Evolutionary conservation across 495 filamentous ascomycete genomes (phyloP), one percentile per base, ranked within the genome.

Genomic region (Chaetomidium leptoderma): DNA sequence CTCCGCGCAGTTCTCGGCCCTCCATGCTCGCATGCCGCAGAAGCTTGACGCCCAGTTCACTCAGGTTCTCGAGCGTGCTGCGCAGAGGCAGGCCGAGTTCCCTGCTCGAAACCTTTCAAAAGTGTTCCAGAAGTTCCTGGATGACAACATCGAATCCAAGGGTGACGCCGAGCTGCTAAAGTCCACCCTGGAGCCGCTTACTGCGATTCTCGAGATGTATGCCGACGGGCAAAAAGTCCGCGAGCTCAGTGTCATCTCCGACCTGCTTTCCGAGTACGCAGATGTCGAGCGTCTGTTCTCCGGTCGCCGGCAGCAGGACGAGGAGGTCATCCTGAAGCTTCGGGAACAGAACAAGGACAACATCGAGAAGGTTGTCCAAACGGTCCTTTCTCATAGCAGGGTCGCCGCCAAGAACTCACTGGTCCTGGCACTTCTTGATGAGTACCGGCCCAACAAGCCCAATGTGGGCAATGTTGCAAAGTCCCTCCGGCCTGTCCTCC

Each of bases 321-420:
- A 98, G 70, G 93, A 96, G 66, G 91, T 95, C 55, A 88, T 98
- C 59, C 81, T 98, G 44, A 90, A 86, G 71, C 88, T 98, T 24
- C 85, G 93, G 73, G 93, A 98, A 59, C 89, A 96, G 78, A 87
- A 97, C 79, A 96, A 89, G 77, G 93, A 97, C 26, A 89, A 96
- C 66, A 86, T 92, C 58, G 61, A 77, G 52, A 85, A 85, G 67
- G 89, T 96, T 55, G 84, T 96, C 40, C 83, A 91, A 62, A 91
- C 81, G 26, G 92, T 96, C 19, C 84, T 97, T 26, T 97, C 95
- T 17, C 93, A 98, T 74, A 96, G 90, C 71, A 85, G 87, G 50
- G 87, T 95, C 44, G 87, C 84, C 37, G 85, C 91, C 23, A 98
- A 98, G 84, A 97, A 95, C 75, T 93, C 95, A 69, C 79, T 98